Percentiles rank a stretch among this genome's conserved stretches.
These are phyloP conservation scores for Chlorella variabilis DNA, from an alignment of 163 green algal species.

Conservation along the genomic window DNA sequence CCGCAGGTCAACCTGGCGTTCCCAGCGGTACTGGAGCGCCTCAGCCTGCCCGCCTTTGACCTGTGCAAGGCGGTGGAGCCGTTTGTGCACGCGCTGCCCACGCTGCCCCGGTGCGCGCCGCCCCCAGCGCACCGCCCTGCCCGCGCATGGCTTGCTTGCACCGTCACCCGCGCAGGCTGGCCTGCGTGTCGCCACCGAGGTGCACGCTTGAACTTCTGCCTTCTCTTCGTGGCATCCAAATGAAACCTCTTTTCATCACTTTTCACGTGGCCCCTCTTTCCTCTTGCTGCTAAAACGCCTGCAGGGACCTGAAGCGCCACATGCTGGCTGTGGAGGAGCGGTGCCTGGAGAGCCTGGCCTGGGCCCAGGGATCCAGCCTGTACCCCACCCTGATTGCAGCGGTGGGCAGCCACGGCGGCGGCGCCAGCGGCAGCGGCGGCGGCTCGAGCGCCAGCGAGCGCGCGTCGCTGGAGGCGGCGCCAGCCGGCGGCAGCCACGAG, in stretches of 20 bases:
- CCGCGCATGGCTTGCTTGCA: not conserved
- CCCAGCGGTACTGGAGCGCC: conserved; percentile 64
- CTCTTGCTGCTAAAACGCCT: not conserved
- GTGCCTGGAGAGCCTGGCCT: conserved; percentile 87
- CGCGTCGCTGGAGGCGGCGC: too few relatives aligned
- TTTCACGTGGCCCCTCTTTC: not conserved
- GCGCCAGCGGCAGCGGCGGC: not conserved
- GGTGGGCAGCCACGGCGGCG: not conserved
- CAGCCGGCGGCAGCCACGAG: not conserved
- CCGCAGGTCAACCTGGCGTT: conserved; percentile 44
- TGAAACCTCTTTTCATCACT: too few relatives aligned
- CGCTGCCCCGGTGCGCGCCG: conserved; percentile 60
- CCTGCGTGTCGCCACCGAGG: too few relatives aligned
- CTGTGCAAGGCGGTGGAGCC: conserved; percentile 83
- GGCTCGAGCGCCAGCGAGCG: not conserved
- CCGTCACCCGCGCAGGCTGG: too few relatives aligned
- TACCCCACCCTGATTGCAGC: conserved; percentile 61
- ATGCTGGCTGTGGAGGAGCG: conserved; percentile 86
- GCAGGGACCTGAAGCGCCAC: conserved; percentile 85
- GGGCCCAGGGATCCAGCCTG: conserved; percentile 74
- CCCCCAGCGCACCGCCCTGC: not conserved
- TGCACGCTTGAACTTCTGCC: too few relatives aligned
- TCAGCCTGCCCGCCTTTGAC: conserved; percentile 86
- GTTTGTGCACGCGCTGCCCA: conserved; percentile 75
- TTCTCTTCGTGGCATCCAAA: too few relatives aligned